phyloP scores from a whole-genome alignment of 192 early-diverging fungal genomes.

The Allomyces javanicus region DNA sequence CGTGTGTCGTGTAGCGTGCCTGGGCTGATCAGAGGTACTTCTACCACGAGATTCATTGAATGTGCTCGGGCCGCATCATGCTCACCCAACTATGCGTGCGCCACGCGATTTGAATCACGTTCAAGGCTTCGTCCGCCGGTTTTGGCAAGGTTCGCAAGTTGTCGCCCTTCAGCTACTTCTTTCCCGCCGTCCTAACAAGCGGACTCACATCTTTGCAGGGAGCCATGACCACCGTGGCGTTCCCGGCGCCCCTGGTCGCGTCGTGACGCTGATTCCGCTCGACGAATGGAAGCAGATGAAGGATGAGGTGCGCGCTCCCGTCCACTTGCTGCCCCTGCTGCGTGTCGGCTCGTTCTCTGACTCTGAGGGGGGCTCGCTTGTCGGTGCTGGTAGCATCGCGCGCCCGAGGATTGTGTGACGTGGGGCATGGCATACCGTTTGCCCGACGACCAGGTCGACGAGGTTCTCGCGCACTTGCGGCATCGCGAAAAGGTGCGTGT shows the following conservation, averaged over 20 bases:
- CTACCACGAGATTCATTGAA: not conserved
- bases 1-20: not conserved
- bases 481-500: conserved; percentile 53
- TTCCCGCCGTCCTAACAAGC: conserved; percentile 7
- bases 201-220: conserved; percentile 20
- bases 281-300: conserved; percentile 40
- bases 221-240: conserved; percentile 77
- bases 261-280: conserved; percentile 60
- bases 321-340: not conserved
- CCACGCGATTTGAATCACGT: conserved; percentile 11
- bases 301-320: conserved; percentile 17
- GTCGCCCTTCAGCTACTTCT: conserved; percentile 3
- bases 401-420: conserved; percentile 27
- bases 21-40: not conserved
- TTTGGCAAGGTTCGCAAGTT: conserved; percentile 38
- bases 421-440: conserved; percentile 78
- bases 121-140: conserved; percentile 44
- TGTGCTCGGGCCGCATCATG: not conserved
- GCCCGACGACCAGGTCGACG: conserved; percentile 31
- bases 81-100: not conserved
- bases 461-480: conserved; percentile 55
- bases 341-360: not conserved
- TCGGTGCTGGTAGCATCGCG: conserved; percentile 6
- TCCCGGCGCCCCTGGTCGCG: conserved; percentile 50
- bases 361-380: not conserved